Conservation (phyloP, 441 rosid species). For the Mallotus repandus region DNA sequence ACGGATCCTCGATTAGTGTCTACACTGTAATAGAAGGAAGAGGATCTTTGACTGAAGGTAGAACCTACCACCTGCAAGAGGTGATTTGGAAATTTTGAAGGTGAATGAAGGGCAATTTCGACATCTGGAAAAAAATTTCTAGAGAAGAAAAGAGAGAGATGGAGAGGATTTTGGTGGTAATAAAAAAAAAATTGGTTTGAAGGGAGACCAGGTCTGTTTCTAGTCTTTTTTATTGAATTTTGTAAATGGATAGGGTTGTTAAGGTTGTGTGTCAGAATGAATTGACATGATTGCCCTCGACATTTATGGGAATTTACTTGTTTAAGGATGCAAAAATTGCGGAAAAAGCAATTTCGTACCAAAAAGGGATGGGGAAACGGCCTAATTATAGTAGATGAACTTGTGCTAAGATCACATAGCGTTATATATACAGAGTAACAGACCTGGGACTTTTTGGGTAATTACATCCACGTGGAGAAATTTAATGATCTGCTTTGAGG, state of each 20-base stretch:
- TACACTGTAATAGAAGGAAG: not conserved
- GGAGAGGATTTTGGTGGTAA: too few relatives aligned
- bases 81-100: constrained; percentile 9
- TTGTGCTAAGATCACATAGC: not conserved
- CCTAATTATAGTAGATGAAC: not conserved
- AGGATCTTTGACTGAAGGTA: constrained; percentile 53
- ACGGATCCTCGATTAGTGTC: too few relatives aligned
- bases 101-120: constrained; percentile 32
- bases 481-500: too few relatives aligned
- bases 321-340: not conserved
- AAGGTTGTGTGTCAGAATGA: not conserved
- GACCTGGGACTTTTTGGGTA: not conserved
- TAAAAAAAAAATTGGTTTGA: too few relatives aligned
- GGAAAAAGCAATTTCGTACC: not conserved
- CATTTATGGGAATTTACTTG: not conserved
- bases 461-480: not conserved
- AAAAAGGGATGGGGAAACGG: not conserved
- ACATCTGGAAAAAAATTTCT: constrained; percentile 2
- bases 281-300: constrained; percentile 17
- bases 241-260: constrained; percentile 24
- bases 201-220: not conserved
- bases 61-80: constrained; percentile 31
- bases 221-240: not conserved
- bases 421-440: not conserved
- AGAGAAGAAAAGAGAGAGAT: not conserved